Base-by-base conservation (phyloP, 257 asterid species). In the Penstemon davidsonii region DNA sequence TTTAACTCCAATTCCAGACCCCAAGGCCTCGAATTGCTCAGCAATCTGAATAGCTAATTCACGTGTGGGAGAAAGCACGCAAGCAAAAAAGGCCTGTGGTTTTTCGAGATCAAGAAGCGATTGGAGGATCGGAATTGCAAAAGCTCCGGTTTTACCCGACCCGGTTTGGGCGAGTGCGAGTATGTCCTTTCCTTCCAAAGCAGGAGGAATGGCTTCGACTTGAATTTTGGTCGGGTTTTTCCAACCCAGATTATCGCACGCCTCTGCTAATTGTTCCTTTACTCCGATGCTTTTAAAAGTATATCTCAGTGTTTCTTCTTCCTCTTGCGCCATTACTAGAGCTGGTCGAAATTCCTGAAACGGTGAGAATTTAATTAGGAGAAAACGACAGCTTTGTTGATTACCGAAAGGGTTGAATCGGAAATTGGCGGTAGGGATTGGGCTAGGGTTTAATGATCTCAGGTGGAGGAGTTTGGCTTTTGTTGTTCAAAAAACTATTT, bases 151-250 rank as follows among this genome's bases (percentile, higher is more conserved):
- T 80, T 93, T 90, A 39, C 97, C 99, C 2, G 99, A 93, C 70
- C 99, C 99, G 7, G 99, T 93, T 78, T 90, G 96, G 2, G 97
- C 97, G 5, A 93, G 96, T 33, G 88, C 98, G 63, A 93, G 84
- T 6, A 93, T 71, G 75, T 93, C 99, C 70, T 79, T 93, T 6
- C 98, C 95, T 65, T 88, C 79, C 0, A 93, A 76, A 1, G 97
- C 97, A 46, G 73, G 74, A 39, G 98, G 96, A 52, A 92, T 87
- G 9, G 95, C 78, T 70, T 87, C 89, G 10, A 80, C 50, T 75
- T 90, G 97, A 60, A 90, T 90, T 71, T 74, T 88, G 9, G 93
- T 75, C 5, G 97, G 96, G 44, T 10, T 62, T 79, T 84, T 86
- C 97, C 97, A 91, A 12, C 89, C 91, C 50, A 93, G 83, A 70